Conservation (phyloP, 129 eudicot species). For the Helianthus tuberosus region DNA sequence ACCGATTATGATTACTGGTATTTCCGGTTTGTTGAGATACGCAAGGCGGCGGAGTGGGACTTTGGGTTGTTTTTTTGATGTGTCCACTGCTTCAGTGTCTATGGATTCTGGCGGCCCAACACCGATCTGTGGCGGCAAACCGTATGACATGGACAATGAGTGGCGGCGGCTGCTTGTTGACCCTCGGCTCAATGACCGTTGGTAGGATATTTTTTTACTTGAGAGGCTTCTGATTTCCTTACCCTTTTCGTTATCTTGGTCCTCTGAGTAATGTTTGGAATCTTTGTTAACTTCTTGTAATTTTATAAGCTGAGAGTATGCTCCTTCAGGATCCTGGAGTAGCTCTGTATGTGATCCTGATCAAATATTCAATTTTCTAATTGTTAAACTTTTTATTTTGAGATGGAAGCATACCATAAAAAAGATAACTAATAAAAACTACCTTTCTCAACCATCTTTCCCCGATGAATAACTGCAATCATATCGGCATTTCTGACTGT, state of each 20-base stretch:
- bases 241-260: too few species aligned
- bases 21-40: too few species aligned
- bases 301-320: slow-evolving; percentile 28
- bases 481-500: slow-evolving; percentile 65
- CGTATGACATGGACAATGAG: slow-evolving; percentile 54
- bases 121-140: slow-evolving; percentile 42
- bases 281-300: slow-evolving; percentile 24
- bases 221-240: too few species aligned
- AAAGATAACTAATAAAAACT: slow-evolving; percentile 1
- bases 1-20: too few species aligned
- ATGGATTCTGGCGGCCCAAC: slow-evolving; percentile 23
- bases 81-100: slow-evolving; percentile 1
- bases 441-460: slow-evolving; percentile 85
- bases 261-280: neutral
- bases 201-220: slow-evolving; percentile 14
- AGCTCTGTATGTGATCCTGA: slow-evolving; percentile 26
- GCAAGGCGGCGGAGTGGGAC: too few species aligned
- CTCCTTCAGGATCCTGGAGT: slow-evolving; percentile 34
- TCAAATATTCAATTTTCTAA: neutral
- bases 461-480: slow-evolving; percentile 78
- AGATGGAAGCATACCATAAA: neutral
- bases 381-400: neutral
- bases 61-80: too few species aligned
- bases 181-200: slow-evolving; percentile 55
- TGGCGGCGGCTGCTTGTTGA: slow-evolving; percentile 73